Base-by-base conservation (phyloP, 1,284 basidiomycete genomes). In the Sphagnurus paluster region DNA sequence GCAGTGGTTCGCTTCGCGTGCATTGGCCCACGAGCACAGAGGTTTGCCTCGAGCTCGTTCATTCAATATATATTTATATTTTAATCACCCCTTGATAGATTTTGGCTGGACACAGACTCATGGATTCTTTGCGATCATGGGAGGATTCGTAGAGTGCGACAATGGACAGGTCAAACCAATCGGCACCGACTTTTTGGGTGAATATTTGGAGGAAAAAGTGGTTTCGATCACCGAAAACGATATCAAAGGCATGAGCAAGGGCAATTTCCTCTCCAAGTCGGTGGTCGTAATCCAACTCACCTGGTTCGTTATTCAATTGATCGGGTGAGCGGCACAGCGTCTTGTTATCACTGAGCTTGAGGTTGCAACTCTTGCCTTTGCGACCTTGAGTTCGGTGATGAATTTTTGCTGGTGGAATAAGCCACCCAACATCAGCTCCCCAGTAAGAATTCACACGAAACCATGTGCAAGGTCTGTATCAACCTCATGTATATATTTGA, bases 111-210 rank as follows among this genome's bases (percentile, higher is more conserved):
- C 54, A 7, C 30, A 39, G 8, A 52, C 58, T 0, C 61, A 60
- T 29, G 53, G 52, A 1, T 62, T 57, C 39, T 62, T 63, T 13
- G 52, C 46, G 5, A 28, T 53, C 10, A 63, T 63, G 60, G 61
- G 61, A 8, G 61, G 61, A 1, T 60, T 62, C 29, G 16, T 32
- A 14, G 13, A n/a, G 4, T 32, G 16, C 11, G 29, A 32, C 16
- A 13, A 13, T 5, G 29, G 16, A 4, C 5, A 32, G 11, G 4
- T 5, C 5, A 10, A 5, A n/a, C 13, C 13, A 6, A 10, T 32
- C 4, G 5, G 5, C 34, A 41, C 32, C 26, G 11, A 28, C 13
- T 10, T n/a, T 10, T 14, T 32, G 16, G 11, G 4, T 14, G 11
- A 14, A 10, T 32, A 13, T 4, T 5, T 4, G 29, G 4, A 5